Base-by-base conservation (phyloP, 2,329 filamentous ascomycete species). In the Didymella exigua region DNA sequence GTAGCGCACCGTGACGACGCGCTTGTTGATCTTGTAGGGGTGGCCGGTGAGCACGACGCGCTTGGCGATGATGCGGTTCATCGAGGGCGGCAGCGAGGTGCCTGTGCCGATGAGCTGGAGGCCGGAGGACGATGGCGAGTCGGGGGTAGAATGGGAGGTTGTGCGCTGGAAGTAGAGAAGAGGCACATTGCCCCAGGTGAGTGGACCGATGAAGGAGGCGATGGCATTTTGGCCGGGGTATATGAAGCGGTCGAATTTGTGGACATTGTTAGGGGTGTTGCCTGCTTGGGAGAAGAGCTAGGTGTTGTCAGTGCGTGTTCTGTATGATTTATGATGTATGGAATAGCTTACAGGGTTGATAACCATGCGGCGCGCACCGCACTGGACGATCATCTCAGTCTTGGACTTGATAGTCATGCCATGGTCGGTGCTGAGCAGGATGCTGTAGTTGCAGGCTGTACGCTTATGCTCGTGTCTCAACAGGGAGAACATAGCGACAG, bases 11-110 rank as follows among this genome's bases (percentile, higher is more conserved):
- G 96, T 99, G 56, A 99, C 95, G 21, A 99, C 82, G 77, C 89
- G 92, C 84, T 96, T 97, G 85, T 99, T 91, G 75, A 99, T 99
- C 80, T 99, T 96, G 83, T 91, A 97, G 0, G 96, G 95, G 73
- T 99, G 93, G 14, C 95, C 96, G 0, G 95, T 96, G 53, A 99
- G 83, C 61, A 98, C 90, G 65, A 96, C 87, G 47, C 95, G 89
- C 79, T 99, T 99, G 67, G 93, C 93, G 56, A 99, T 86, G 51
- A 99, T 89, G 33, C 95, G 88, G 42, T 77, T 69, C 72, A 86
- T 71, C 76, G 93, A 75, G 73, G 92, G 90, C 0, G 92, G 87
- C 14, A 97, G 83, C 5, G 90, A 87, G 0, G 95, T 98, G 58
- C 96, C 95, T 0, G 90, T 96, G 41, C 85, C 95, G 53, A 97